A percentile compares a stretch with the other conserved stretches of the same genome.
These are phyloP conservation scores for Xylaria sp. DNA, from an alignment of 2,329 filamentous ascomycete genomes.

Conservation along the genomic window DNA sequence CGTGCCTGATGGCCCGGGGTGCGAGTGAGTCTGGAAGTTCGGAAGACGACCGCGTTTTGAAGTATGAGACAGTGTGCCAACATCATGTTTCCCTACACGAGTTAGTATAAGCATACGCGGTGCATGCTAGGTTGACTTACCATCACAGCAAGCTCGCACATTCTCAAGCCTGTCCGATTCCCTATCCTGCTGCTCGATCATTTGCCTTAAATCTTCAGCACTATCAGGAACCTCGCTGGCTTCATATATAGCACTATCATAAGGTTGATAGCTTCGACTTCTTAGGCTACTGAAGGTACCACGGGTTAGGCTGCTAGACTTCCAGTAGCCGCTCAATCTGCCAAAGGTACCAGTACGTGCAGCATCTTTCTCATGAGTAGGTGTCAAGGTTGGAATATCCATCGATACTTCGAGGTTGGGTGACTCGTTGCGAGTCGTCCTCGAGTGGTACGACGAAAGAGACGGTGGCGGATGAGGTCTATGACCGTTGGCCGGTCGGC, in stretches of 20 bases:
- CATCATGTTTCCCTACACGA: slow-evolving; percentile 77
- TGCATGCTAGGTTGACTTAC: slow-evolving; percentile 64
- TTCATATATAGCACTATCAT: slow-evolving; percentile 65
- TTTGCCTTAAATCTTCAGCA: slow-evolving; percentile 82
- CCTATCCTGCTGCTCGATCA: slow-evolving; percentile 81
- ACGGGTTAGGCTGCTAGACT: slow-evolving; percentile 55
- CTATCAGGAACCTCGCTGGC: slow-evolving; percentile 76
- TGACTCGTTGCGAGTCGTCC: slow-evolving; percentile 73
- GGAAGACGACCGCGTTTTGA: slow-evolving; percentile 59
- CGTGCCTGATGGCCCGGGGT: slow-evolving; percentile 49
- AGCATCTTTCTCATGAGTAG: slow-evolving; percentile 56
- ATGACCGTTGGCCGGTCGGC: slow-evolving; percentile 55
- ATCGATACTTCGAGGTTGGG: slow-evolving; percentile 63
- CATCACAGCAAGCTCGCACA: slow-evolving; percentile 96
- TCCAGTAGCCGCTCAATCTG: slow-evolving; percentile 71
- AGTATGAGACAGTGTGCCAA: slow-evolving; percentile 66
- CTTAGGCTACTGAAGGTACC: slow-evolving; percentile 66
- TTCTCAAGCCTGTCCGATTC: slow-evolving; percentile 89
- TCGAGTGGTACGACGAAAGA: slow-evolving; percentile 83
- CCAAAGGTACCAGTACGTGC: slow-evolving; percentile 62
- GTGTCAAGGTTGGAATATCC: slow-evolving; percentile 67
- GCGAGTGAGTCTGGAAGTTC: slow-evolving; percentile 41
- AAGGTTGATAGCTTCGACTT: slow-evolving; percentile 60
- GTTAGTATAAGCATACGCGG: slow-evolving; percentile 12
- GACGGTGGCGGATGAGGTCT: slow-evolving; percentile 70